phyloP scores from a whole-genome alignment of 306 rosid genomes.

The Datisca glomerata region DNA sequence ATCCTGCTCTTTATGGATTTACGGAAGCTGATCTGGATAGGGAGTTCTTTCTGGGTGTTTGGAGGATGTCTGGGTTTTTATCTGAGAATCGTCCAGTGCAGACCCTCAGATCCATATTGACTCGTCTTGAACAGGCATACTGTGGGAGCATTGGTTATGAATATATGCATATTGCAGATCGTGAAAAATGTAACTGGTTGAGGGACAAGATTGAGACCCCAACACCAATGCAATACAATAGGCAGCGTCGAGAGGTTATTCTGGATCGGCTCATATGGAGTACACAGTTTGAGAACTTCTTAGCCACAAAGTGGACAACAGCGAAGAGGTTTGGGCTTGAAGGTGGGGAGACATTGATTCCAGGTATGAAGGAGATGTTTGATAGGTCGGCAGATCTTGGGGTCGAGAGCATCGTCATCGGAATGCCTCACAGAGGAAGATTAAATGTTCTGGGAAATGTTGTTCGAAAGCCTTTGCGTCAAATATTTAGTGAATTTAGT shows the following conservation, averaged over 20 bases:
- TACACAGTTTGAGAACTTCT: slow-evolving; percentile 77
- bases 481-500: slow-evolving; percentile 79
- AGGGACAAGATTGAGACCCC: slow-evolving; percentile 92
- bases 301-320: slow-evolving; percentile 91
- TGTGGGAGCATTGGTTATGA: slow-evolving; percentile 92
- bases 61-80: slow-evolving; percentile 94
- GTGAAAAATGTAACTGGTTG: slow-evolving; percentile 80
- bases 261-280: slow-evolving; percentile 94
- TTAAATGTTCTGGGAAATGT: slow-evolving; percentile 86
- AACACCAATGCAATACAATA: slow-evolving; percentile 40
- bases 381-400: slow-evolving; percentile 91
- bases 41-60: slow-evolving; percentile 90
- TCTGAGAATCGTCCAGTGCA: slow-evolving; percentile 94
- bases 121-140: slow-evolving; percentile 92
- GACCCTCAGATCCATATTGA: slow-evolving; percentile 82
- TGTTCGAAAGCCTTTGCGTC: slow-evolving; percentile 84
- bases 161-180: slow-evolving; percentile 92
- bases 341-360: slow-evolving; percentile 84
- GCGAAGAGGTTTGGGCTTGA: slow-evolving; percentile 96
- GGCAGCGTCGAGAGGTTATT: slow-evolving; percentile 77
- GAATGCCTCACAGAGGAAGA: slow-evolving; percentile 88
- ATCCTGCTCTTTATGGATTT: slow-evolving; percentile 83
- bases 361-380: slow-evolving; percentile 96
- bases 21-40: slow-evolving; percentile 92
- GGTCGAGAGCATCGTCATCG: slow-evolving; percentile 94